Conservation (phyloP, 2,329 filamentous ascomycete genomes). For the Nectriaceae sp. region DNA sequence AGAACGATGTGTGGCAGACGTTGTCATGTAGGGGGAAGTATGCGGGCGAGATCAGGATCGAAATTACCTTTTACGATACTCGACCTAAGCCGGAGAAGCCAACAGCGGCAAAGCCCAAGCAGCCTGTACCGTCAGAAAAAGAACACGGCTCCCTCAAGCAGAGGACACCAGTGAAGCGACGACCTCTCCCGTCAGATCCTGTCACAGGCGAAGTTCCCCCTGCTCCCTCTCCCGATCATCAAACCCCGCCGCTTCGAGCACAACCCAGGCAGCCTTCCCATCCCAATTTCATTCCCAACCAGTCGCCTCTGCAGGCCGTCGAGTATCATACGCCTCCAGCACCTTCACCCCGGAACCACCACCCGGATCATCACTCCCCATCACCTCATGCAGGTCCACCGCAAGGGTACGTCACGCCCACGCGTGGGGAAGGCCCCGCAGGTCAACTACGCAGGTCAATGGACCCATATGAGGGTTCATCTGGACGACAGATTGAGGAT, state of each 20-base stretch:
- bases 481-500: constrained; percentile 37
- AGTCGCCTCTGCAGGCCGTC: constrained; percentile 54
- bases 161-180: constrained; percentile 71
- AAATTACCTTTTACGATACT: constrained; percentile 94
- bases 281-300: constrained; percentile 45
- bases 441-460: constrained; percentile 36
- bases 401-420: constrained; percentile 23
- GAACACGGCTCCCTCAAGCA: constrained; percentile 45
- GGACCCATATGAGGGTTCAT: constrained; percentile 39
- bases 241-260: constrained; percentile 49
- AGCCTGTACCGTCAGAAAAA: constrained; percentile 37
- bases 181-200: constrained; percentile 81
- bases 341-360: constrained; percentile 33
- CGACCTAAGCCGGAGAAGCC: constrained; percentile 78
- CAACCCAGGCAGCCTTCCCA: constrained; percentile 44
- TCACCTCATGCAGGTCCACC: constrained; percentile 28
- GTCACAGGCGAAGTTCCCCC: constrained; percentile 55
- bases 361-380: constrained; percentile 40
- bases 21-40: constrained; percentile 91
- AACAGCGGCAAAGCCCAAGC: constrained; percentile 53
- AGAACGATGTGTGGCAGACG: constrained; percentile 89
- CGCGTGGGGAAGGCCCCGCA: constrained; percentile 20
- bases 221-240: constrained; percentile 40
- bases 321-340: constrained; percentile 51
- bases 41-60: constrained; percentile 89